Conservation (phyloP, 148 eudicot species). For the Nepenthes gracilis region DNA sequence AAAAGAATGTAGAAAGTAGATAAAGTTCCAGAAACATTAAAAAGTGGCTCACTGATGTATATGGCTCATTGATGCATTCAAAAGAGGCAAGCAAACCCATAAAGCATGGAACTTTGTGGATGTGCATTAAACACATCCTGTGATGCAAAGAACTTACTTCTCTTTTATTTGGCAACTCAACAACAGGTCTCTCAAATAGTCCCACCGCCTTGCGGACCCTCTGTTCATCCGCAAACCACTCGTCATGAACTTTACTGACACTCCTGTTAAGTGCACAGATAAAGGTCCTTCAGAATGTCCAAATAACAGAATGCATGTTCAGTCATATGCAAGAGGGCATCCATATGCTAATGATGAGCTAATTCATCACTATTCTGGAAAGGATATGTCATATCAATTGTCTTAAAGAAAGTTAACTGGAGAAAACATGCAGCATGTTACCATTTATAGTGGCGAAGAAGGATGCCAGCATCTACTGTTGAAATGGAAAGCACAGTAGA, state of each 20-base stretch:
- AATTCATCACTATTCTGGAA: too few relatives aligned
- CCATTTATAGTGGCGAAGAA: constrained; percentile 78
- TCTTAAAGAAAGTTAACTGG: neutral
- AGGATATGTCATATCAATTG: neutral
- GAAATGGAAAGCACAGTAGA: constrained; percentile 67
- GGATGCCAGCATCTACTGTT: constrained; percentile 50
- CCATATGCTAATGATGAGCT: too few relatives aligned
- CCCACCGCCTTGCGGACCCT: constrained; percentile 68
- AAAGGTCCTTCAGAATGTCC: constrained; percentile 1
- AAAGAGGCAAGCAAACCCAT: neutral
- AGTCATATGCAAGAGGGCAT: neutral
- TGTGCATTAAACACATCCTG: neutral
- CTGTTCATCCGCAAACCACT: constrained; percentile 90
- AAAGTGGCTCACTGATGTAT: neutral
- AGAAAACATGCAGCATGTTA: constrained; percentile 11
- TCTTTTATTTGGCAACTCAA: constrained; percentile 27
- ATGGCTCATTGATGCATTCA: neutral
- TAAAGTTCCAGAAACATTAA: neutral
- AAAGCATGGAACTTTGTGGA: constrained; percentile 1
- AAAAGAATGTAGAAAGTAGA: neutral
- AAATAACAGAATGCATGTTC: constrained; percentile 1
- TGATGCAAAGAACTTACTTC: constrained; percentile 32
- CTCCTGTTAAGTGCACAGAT: constrained; percentile 42
- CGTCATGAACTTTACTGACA: constrained; percentile 79
- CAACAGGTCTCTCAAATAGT: constrained; percentile 38